These are phyloP conservation scores for Solanum chacoense DNA, from an alignment of 305 asterid genomes.

Conservation along the genomic window DNA sequence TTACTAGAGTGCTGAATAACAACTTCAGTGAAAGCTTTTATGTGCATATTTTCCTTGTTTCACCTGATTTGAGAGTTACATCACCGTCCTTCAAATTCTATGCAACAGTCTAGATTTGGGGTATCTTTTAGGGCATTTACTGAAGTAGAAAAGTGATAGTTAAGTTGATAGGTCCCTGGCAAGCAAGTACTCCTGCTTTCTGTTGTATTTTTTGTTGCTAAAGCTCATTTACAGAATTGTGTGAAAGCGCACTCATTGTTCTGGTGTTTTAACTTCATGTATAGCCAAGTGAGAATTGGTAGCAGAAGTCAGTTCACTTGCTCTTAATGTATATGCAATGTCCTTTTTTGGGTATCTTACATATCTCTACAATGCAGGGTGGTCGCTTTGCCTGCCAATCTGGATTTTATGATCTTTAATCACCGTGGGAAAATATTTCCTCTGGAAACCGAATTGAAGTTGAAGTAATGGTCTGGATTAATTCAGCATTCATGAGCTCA, in stretches of 20 bases:
- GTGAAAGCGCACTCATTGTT: neutral
- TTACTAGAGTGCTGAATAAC: neutral
- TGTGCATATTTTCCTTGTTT: neutral
- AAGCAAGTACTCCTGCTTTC: neutral
- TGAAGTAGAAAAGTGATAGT: neutral
- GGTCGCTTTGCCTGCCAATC: slow-evolving; percentile 70
- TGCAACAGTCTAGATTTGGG: neutral
- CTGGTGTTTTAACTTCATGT: neutral
- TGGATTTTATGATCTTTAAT: slow-evolving; percentile 89
- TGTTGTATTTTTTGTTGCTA: neutral
- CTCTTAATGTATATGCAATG: neutral
- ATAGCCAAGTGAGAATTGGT: neutral
- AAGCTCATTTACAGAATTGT: neutral
- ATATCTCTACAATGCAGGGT: slow-evolving; percentile 42
- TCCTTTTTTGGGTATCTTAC: neutral
- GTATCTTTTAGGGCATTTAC: neutral
- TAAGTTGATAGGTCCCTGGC: neutral
- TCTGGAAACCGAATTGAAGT: slow-evolving; percentile 41
- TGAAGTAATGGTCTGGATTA: slow-evolving; percentile 22
- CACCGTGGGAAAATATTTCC: slow-evolving; percentile 91
- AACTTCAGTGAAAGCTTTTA: neutral
- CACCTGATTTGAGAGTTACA: neutral
- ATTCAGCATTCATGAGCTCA: neutral
- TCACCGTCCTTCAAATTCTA: neutral
- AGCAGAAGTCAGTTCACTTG: neutral